Base-by-base conservation (phyloP, 1,284 basidiomycete species). In the Xerocomus tenax region DNA sequence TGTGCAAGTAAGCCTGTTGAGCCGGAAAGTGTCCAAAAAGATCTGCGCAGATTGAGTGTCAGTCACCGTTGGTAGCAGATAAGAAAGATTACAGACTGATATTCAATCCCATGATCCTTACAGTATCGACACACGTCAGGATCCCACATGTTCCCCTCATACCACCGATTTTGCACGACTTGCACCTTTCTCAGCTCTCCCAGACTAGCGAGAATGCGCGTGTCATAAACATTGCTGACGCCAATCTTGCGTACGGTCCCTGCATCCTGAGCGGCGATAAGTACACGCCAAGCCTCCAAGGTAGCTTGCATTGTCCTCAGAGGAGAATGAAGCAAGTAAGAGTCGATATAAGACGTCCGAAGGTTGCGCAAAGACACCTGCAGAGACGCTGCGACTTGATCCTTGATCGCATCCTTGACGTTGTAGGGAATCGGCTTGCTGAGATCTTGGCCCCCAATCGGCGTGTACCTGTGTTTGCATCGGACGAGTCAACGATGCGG, bases 21-120 rank as follows among this genome's bases (percentile, higher is more conserved):
- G 9, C 87, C 87, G 0, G 85, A 80, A 16, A 91, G 69, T 16
- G 89, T 91, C 89, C 89, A 91, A 67, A 91, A 91, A 9, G 86
- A 87, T 61, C 87, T 89, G 55, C 15, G 10, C 25, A 34, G 12
- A n/a, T 29, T 23, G 10, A 36, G 28, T 5, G 44, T 57, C 36
- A 46, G 36, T 42, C 48, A 47, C 43, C n/a, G 48, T 53, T 35
- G 41, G 36, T 8, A 8, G 15, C 0, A n/a, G 10, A 13, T 29
- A 26, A 19, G 23, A 32, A 54, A 51, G 32, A 21, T 30, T 16
- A 70, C 81, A 52, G 54, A 88, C 84, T 89, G 84, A 58, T 90
- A 90, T 61, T 79, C 74, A 18, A 86, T 82, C 8, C 68, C 76
- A 45, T 81, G 69, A 47, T 73, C 64, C 53, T 62, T 71, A 59